Evolutionary conservation across 1,284 basidiomycete genomes (phyloP), one percentile per base, ranked within the genome.

Genomic region (Sporisorium graminicola): DNA sequence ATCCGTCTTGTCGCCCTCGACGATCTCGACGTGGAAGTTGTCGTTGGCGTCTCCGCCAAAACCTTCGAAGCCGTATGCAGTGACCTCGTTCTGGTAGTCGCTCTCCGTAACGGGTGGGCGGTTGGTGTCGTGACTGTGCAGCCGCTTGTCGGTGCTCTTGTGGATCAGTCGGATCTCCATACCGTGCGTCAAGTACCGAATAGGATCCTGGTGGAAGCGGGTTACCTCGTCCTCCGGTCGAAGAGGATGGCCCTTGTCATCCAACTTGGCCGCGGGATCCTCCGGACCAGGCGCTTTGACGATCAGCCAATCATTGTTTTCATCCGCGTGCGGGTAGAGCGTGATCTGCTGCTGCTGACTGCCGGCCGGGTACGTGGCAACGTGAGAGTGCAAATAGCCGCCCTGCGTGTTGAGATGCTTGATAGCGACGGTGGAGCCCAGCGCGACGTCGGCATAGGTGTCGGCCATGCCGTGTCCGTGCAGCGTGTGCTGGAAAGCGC

Each of bases 41-140:
- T 99, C 96, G 86, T 99, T 98, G 58, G 91, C 90, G 83, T 98
- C 96, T 16, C 94, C 94, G 0, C 86, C 80, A 20, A 92, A 97
- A n/a, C 91, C 92, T 1, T 91, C 87, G 87, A 93, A 92, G 3
- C 97, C 97, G 82, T 99, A 99, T 1, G 89, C 94, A 1, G 95
- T 96, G 0, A 98, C 95, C 86, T 99, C 97, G 83, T 98, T 96
- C 88, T 99, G 97, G 88, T 98, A 99, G 80, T 99, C 97, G 59
- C 97, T 94, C 66, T 99, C 96, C 52, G 93, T 95, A n/a, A 99
- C 91, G 16, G 95, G 95, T 3, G 97, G 94, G 42, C 96, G 92
- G 65, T 81, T 67, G 77, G 92, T 87, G 79, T 98, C 95, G 87
- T 99, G 97, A 53, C 93, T 95, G 88, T 99, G 97, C 5, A 99